phyloP scores from a whole-genome alignment of 2,329 filamentous ascomycete genomes.

The Aspergillus costaricaensis region DNA sequence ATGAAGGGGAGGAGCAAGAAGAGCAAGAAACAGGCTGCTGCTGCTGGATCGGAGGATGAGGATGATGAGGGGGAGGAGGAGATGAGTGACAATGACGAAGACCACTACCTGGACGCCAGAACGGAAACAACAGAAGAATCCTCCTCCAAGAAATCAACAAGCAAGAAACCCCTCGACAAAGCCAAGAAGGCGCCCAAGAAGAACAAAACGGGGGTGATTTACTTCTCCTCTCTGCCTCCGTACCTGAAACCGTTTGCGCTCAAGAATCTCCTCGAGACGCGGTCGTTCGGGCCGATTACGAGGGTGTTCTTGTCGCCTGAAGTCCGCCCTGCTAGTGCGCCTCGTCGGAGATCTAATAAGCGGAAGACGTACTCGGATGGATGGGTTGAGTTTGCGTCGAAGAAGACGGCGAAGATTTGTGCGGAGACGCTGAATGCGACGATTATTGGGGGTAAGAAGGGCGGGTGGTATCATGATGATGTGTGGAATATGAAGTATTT shows the following conservation, averaged over 20 bases:
- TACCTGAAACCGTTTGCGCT: conserved; percentile 51
- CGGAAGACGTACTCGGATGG: conserved; percentile 49
- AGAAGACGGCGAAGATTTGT: conserved; percentile 47
- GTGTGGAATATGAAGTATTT: conserved; percentile 52
- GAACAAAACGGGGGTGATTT: conserved; percentile 47
- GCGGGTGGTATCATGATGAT: conserved; percentile 50
- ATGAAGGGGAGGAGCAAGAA: conserved; percentile 17
- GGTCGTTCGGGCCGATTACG: conserved; percentile 46
- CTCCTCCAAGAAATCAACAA: conserved; percentile 12
- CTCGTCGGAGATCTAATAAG: conserved; percentile 39
- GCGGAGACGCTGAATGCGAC: conserved; percentile 49
- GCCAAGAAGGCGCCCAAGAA: conserved; percentile 31
- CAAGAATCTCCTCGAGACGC: conserved; percentile 44
- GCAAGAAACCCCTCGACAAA: conserved; percentile 19
- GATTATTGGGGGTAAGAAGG: conserved; percentile 47
- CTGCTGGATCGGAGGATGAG: conserved; percentile 5
- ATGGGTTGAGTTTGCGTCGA: conserved; percentile 51
- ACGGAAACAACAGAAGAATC: conserved; percentile 6
- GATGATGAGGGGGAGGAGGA: conserved; percentile 16
- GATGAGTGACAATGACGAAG: conserved; percentile 13
- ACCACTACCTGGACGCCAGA: conserved; percentile 13
- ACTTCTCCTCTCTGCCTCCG: conserved; percentile 49
- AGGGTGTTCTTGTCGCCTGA: conserved; percentile 48
- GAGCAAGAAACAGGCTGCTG: conserved; percentile 12
- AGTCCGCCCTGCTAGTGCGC: conserved; percentile 27